phyloP scores from a whole-genome alignment of 495 filamentous ascomycete genomes.

The Penicillium coffeae region DNA sequence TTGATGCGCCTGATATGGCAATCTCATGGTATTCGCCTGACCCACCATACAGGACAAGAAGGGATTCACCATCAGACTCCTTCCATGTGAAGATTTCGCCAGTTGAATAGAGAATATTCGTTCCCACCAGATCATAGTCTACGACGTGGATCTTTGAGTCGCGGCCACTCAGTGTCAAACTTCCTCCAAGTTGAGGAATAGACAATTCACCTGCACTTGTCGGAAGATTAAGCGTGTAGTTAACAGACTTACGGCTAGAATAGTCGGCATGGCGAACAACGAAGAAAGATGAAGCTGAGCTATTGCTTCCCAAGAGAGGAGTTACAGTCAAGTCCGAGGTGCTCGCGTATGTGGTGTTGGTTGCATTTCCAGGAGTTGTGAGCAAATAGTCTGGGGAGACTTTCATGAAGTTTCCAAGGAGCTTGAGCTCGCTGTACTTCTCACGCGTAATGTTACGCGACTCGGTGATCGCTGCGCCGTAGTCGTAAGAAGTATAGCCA shows the following conservation, averaged over 20 bases:
- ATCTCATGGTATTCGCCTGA: constrained; percentile 68
- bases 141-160: constrained; percentile 75
- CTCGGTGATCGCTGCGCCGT: constrained; percentile 65
- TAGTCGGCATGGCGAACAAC: constrained; percentile 63
- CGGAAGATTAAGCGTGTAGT: constrained; percentile 58
- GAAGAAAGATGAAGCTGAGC: constrained; percentile 53
- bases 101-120: constrained; percentile 67
- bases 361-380: constrained; percentile 45
- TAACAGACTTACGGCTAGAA: constrained; percentile 47
- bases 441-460: constrained; percentile 61
- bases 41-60: constrained; percentile 68
- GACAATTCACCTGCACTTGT: constrained; percentile 59
- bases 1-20: constrained; percentile 43
- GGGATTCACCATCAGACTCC: constrained; percentile 52
- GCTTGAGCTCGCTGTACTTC: constrained; percentile 74
- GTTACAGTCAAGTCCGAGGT: constrained; percentile 54
- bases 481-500: constrained; percentile 74
- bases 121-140: constrained; percentile 65
- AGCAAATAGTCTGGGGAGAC: constrained; percentile 64
- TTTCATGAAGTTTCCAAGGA: constrained; percentile 68
- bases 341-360: constrained; percentile 47
- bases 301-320: constrained; percentile 50
- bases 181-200: constrained; percentile 60
- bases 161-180: constrained; percentile 61
- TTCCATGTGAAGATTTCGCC: constrained; percentile 75